Evolutionary conservation across 257 asterid genomes (phyloP).

Genomic region (Echites panduratus): DNA sequence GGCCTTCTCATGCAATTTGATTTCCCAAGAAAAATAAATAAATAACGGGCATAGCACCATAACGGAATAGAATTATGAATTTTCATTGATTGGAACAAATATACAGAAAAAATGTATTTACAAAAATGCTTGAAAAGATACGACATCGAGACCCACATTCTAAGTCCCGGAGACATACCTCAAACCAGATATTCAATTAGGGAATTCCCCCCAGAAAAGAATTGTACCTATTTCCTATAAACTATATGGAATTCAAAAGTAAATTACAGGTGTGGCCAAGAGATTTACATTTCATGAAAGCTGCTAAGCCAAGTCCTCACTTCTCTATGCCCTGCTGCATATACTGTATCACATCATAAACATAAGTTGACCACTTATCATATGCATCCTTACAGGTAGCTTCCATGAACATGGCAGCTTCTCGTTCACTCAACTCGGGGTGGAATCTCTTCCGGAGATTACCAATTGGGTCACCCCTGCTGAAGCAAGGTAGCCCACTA

Average conservation of each 20-base stretch:
- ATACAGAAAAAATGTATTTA: background rate
- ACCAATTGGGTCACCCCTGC: constrained; percentile 97
- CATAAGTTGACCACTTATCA: constrained; percentile 96
- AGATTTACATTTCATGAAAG: background rate
- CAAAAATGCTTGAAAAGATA: background rate
- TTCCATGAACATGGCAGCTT: constrained; percentile 94
- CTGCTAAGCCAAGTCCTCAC: constrained; percentile 27
- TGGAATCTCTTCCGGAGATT: constrained; percentile 93
- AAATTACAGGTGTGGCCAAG: background rate
- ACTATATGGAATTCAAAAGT: background rate
- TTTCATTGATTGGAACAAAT: constrained; percentile 1
- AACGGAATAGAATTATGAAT: background rate
- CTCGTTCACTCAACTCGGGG: constrained; percentile 98
- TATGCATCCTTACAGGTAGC: constrained; percentile 89
- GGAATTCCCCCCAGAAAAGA: constrained; percentile 6
- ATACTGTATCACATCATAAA: constrained; percentile 93
- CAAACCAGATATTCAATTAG: background rate
- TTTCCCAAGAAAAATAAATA: too few relatives aligned
- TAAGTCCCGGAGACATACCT: background rate
- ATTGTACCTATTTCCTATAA: background rate
- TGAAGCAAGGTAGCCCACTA: constrained; percentile 96
- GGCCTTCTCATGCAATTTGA: too few relatives aligned
- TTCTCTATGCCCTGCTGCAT: constrained; percentile 97
- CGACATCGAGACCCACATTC: background rate
- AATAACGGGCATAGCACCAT: background rate